These are phyloP conservation scores for Coelastrella sp. DNA, from an alignment of 139 green algal species.

Conservation along the genomic window DNA sequence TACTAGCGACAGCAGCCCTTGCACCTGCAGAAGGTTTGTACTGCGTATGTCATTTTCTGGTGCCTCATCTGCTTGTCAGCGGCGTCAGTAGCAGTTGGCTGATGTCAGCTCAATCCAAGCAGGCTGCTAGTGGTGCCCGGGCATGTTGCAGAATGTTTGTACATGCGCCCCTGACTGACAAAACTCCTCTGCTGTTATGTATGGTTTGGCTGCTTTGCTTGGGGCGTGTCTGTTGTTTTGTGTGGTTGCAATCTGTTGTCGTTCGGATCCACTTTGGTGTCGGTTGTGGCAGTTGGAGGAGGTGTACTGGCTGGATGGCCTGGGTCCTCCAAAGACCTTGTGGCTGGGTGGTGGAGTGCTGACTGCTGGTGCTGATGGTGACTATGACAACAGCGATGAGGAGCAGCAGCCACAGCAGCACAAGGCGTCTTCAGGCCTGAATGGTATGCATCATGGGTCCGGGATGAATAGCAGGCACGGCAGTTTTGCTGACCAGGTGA, in stretches of 20 bases:
- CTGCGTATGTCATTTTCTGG: too few relatives aligned
- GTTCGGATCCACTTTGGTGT: not conserved
- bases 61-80: too few relatives aligned
- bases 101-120: too few relatives aligned
- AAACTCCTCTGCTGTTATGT: slow-evolving; percentile 9
- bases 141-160: not conserved
- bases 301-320: slow-evolving; percentile 40
- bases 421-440: not conserved
- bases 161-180: not conserved
- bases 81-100: too few relatives aligned
- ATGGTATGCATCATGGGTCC: too few relatives aligned
- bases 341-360: not conserved
- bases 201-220: not conserved
- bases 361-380: not conserved
- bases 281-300: slow-evolving; percentile 27
- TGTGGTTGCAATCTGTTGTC: not conserved
- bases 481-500: slow-evolving; percentile 45
- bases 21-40: too few relatives aligned
- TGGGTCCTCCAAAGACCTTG: slow-evolving; percentile 9
- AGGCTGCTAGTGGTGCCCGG: too few relatives aligned
- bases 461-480: not conserved
- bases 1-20: too few relatives aligned
- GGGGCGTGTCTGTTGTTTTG: not conserved
- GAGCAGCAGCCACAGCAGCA: not conserved
- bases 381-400: not conserved